A percentile compares a stretch with the other conserved stretches of the same genome.
These are phyloP conservation scores for Nitzschia palea DNA, from an alignment of 108 stramenopile species.

Conservation along the genomic window DNA sequence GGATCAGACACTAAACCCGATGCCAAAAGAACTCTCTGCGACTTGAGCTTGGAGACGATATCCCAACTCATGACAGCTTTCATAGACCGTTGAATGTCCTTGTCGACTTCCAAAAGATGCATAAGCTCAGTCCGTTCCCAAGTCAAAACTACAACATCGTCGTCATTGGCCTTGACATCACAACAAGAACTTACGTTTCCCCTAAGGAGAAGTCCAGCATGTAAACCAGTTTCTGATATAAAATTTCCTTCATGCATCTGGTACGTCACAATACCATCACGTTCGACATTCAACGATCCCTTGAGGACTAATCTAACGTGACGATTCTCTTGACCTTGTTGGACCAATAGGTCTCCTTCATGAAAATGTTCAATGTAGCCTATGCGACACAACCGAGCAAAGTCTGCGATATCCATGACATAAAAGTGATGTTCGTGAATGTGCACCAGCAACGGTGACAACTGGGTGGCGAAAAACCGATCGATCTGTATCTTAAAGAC, in stretches of 20 bases:
- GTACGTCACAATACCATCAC: constrained; percentile 77
- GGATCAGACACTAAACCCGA: constrained; percentile 55
- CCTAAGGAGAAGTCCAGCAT: constrained; percentile 71
- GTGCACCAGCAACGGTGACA: constrained; percentile 44
- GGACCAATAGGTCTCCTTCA: constrained; percentile 52
- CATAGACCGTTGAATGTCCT: constrained; percentile 51
- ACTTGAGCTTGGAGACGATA: constrained; percentile 84
- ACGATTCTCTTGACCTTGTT: constrained; percentile 62
- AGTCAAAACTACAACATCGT: constrained; percentile 38
- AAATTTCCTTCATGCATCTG: constrained; percentile 77
- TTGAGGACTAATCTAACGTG: constrained; percentile 70
- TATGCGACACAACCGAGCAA: constrained; percentile 57
- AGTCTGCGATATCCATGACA: constrained; percentile 63
- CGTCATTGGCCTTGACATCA: constrained; percentile 48
- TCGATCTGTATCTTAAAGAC: constrained; percentile 56
- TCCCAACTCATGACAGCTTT: constrained; percentile 81
- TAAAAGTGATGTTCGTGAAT: constrained; percentile 68
- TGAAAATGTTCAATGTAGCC: constrained; percentile 47
- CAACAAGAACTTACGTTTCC: constrained; percentile 72
- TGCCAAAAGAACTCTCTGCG: constrained; percentile 60
- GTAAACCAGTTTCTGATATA: constrained; percentile 74
- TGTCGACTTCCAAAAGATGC: constrained; percentile 53
- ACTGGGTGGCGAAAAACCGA: constrained; percentile 49
- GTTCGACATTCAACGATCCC: constrained; percentile 62
- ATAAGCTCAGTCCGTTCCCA: constrained; percentile 79